Evolutionary conservation across 2,329 filamentous ascomycete species (phyloP), one percentile per base, ranked within the genome.

Genomic region (Epicoccum sorghinum): DNA sequence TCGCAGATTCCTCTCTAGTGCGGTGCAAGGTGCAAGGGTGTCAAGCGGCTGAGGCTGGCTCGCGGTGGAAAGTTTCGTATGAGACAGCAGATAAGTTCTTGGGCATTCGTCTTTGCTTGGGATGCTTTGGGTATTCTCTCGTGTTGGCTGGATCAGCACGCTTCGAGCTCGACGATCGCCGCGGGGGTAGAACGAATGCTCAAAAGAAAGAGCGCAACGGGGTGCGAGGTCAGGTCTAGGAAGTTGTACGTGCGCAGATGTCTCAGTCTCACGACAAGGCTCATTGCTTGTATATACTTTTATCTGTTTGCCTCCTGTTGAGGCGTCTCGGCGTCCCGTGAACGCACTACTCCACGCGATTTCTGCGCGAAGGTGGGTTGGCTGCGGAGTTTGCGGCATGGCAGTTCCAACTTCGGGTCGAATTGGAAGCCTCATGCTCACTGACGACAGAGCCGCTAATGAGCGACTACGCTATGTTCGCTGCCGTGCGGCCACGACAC

Each of bases 311-410:
- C 42, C 53, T 22, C 38, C 53, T 56, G 53, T 47, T 52, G 53
- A 52, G 53, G 47, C 47, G 47, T 51, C 47, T 43, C 52, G 52
- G 46, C 52, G 46, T 29, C 46, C 52, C 44, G 18, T 45, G 29
- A 29, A 57, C 41, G 50, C 62, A 56, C 62, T 64, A 62, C 55
- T 64, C 41, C 42, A 56, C 60, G 55, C 61, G 53, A 59, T 50
- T 39, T 47, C 57, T 47, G 53, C 43, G 55, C 52, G 49, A 57
- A 55, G 55, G 62, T 59, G 61, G 55, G 45, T 23, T 53, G 47
- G 53, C 61, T 51, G 63, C 61, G 61, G 62, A 55, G 53, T 55
- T 45, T 52, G 54, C 61, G 59, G 59, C 57, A 56, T 54, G 47
- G 43, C 48, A 47, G 30, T 49, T 32, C 45, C 61, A 64, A 30